Evolutionary conservation across 345 rosid species (phyloP).

Genomic region (Cardiospermum halicacabum): DNA sequence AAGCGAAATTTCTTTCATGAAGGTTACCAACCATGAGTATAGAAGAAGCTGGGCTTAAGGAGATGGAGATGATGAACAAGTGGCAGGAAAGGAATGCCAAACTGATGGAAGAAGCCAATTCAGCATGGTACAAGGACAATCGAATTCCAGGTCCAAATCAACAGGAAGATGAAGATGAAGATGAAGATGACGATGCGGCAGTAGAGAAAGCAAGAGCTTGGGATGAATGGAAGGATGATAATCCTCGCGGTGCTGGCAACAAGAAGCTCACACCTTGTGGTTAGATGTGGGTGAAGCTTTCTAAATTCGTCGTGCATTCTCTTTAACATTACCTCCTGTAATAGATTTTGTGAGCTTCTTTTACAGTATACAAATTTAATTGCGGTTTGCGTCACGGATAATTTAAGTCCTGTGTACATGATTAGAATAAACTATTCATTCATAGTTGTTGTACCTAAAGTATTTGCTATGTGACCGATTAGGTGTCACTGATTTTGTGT

Average conservation of each 20-base stretch:
- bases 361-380: slow-evolving; percentile 3
- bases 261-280: slow-evolving; percentile 97
- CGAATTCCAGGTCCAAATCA: slow-evolving; percentile 33
- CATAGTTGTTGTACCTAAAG: background rate
- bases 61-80: slow-evolving; percentile 90
- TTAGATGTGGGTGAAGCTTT: slow-evolving; percentile 26
- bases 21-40: slow-evolving; percentile 99
- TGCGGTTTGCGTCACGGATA: background rate
- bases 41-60: slow-evolving; percentile 93
- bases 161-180: slow-evolving; percentile 52
- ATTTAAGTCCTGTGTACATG: background rate
- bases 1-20: slow-evolving; percentile 1
- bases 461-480: background rate
- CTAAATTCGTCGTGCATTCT: background rate
- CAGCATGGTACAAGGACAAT: slow-evolving; percentile 74
- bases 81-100: slow-evolving; percentile 81
- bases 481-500: too few relatives aligned
- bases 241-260: slow-evolving; percentile 98
- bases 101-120: slow-evolving; percentile 86
- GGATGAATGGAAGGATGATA: slow-evolving; percentile 97
- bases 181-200: slow-evolving; percentile 61
- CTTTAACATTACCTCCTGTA: background rate
- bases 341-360: background rate
- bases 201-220: slow-evolving; percentile 77
- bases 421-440: background rate